phyloP scores from a whole-genome alignment of 768 basidiomycete species.

The Boletus reticuloceps region DNA sequence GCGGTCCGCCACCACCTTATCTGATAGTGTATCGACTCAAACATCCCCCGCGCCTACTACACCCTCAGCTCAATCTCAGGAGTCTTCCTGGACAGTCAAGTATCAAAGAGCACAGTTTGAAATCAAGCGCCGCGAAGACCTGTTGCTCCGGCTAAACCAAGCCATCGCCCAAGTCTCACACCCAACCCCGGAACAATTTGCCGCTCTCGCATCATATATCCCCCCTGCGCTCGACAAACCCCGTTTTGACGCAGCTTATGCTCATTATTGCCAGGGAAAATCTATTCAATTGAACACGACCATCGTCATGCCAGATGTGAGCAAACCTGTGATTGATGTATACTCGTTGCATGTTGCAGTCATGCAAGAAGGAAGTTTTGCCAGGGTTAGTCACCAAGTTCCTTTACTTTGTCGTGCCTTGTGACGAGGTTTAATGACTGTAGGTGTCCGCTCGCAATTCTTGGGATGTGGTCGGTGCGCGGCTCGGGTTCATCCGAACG shows the following conservation, averaged over 20 bases:
- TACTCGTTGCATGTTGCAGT: conserved; percentile 30
- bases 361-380: conserved; percentile 32
- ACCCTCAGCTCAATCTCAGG: conserved; percentile 9
- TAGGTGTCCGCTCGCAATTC: conserved; percentile 25
- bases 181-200: conserved; percentile 22
- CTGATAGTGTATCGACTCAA: not conserved
- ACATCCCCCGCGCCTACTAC: not conserved
- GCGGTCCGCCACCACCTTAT: not conserved
- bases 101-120: conserved; percentile 27
- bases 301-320: conserved; percentile 29
- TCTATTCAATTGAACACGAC: conserved; percentile 24
- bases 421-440: conserved; percentile 2
- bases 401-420: not conserved
- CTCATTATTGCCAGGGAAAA: conserved; percentile 28
- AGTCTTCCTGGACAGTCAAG: conserved; percentile 20
- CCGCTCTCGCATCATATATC: conserved; percentile 25
- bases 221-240: conserved; percentile 30
- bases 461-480: conserved; percentile 27
- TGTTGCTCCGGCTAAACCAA: conserved; percentile 26
- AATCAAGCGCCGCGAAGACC: conserved; percentile 30
- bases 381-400: conserved; percentile 21
- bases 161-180: conserved; percentile 24
- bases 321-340: conserved; percentile 25
- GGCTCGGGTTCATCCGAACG: conserved; percentile 26
- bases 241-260: conserved; percentile 28